Conservation (phyloP, 1,284 basidiomycete genomes). For the Ceratobasidium sp. region DNA sequence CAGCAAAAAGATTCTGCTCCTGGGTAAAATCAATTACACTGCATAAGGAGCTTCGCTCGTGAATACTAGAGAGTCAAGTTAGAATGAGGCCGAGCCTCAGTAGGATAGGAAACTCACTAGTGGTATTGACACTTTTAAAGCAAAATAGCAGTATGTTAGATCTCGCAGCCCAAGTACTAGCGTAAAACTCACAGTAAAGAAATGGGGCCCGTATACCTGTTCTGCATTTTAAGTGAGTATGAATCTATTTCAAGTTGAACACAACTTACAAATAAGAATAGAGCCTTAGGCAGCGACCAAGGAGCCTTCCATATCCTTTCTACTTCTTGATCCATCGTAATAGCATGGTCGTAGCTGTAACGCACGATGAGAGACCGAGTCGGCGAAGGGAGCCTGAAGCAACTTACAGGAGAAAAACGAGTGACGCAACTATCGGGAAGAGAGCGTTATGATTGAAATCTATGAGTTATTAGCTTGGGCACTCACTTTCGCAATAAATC, state of each 20-base stretch:
- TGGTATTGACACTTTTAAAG: conserved; percentile 18
- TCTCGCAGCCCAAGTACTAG: too few relatives aligned
- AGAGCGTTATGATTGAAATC: not conserved
- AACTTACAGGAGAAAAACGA: conserved; percentile 18
- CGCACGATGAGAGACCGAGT: not conserved
- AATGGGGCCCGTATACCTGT: conserved; percentile 22
- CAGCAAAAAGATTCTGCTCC: not conserved
- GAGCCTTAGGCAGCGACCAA: conserved; percentile 23
- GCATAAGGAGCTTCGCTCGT: conserved; percentile 19
- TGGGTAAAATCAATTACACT: not conserved
- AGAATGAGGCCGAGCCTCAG: not conserved
- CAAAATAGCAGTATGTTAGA: too few relatives aligned
- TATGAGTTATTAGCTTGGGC: not conserved
- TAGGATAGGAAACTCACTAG: not conserved
- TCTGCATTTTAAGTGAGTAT: not conserved
- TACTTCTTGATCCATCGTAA: conserved; percentile 29
- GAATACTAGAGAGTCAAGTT: conserved; percentile 7
- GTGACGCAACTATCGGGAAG: conserved; percentile 9
- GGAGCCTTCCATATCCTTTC: conserved; percentile 30
- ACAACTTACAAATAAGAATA: conserved; percentile 33
- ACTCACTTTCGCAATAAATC: conserved; percentile 25
- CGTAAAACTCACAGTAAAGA: conserved; percentile 17
- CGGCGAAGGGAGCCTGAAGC: not conserved
- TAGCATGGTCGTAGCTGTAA: conserved; percentile 24
- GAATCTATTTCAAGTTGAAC: not conserved